Evolutionary conservation across 192 early-diverging fungal species (phyloP).

Genomic region (Coemansia sp.): DNA sequence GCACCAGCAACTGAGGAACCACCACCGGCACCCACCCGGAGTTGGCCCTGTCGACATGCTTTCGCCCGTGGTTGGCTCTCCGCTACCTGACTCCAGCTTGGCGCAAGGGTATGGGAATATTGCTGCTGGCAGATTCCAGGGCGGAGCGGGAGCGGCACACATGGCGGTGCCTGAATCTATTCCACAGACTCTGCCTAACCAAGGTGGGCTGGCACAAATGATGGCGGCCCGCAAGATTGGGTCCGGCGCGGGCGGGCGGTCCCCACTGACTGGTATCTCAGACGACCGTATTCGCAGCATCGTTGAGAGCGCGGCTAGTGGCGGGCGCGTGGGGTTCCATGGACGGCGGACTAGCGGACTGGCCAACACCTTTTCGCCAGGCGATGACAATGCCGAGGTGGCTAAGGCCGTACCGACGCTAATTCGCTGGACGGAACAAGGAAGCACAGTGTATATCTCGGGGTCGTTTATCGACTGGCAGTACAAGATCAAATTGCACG

Average conservation of each 20-base stretch:
- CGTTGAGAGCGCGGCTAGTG: slow-evolving; percentile 13
- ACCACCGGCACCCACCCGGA: slow-evolving; percentile 13
- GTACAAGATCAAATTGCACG: slow-evolving; percentile 78
- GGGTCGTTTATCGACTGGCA: slow-evolving; percentile 98
- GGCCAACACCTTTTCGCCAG: slow-evolving; percentile 16
- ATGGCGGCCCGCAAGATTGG: slow-evolving; percentile 47
- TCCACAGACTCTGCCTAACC: slow-evolving; percentile 52
- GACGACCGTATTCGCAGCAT: slow-evolving; percentile 39
- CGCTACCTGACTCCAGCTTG: slow-evolving; percentile 36
- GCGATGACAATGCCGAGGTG: slow-evolving; percentile 12
- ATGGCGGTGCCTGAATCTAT: slow-evolving; percentile 48
- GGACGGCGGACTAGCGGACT: slow-evolving; percentile 7
- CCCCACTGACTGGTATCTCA: slow-evolving; percentile 43
- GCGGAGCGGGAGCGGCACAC: slow-evolving; percentile 8
- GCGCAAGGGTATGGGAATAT: slow-evolving; percentile 6
- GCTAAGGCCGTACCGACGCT: slow-evolving; percentile 74
- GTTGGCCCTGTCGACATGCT: slow-evolving; percentile 50
- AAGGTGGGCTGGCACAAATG: slow-evolving; percentile 49
- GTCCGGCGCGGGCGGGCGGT: slow-evolving; percentile 33
- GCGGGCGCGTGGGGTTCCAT: neutral
- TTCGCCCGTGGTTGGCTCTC: slow-evolving; percentile 50
- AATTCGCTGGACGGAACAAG: slow-evolving; percentile 74
- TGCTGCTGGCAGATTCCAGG: slow-evolving; percentile 4
- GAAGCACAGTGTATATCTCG: slow-evolving; percentile 84
- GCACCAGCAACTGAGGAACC: slow-evolving; percentile 8